Evolutionary conservation across 2,329 filamentous ascomycete species (phyloP), one percentile per base, ranked within the genome.

Genomic region (Sporothrix mexicana): DNA sequence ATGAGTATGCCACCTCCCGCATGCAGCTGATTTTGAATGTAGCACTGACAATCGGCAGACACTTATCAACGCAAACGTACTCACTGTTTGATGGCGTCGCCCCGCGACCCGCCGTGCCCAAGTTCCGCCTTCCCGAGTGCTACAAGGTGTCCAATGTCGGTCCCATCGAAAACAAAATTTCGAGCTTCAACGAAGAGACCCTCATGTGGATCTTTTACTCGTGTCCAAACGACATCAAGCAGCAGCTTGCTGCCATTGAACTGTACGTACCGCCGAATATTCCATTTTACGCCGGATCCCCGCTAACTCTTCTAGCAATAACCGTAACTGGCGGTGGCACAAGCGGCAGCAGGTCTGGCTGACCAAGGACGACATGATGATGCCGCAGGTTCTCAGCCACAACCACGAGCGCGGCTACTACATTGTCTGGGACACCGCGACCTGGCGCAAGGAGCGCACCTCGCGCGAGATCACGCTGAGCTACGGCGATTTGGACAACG

Each of bases 121-220:
- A 86, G 72, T 89, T 87, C 74, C 84, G 84, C 13, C 80, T 91
- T 43, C 90, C 90, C 0, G 90, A 92, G 62, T 92, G 90, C 80
- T 92, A 92, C 78, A 87, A 85, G 70, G 90, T 92, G 47, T 89
- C 86, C 74, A 92, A 92, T 74, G 88, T 91, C 36, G 88, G 90
- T 75, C 85, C 88, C 2, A 86, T 92, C 70, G 88, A 91, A 74
- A 88, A 85, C 76, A 91, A 91, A 80, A 89, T 91, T 67, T 84
- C 84, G 55, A 90, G 86, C 75, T 91, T 92, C 80, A 91, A 91
- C 76, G 90, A 92, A 75, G 90, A 92, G 80, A 91, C 90, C 0
- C 81, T 92, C 66, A 88, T 92, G 80, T 91, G 88, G 85, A 91
- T 92, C 75, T 92, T 92, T 78, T 91, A 92, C 80, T 90, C 87